Percentiles rank a stretch among this genome's conserved stretches.
phyloP scores from a whole-genome alignment of 345 rosid genomes.

The Eucalyptus microcorys region DNA sequence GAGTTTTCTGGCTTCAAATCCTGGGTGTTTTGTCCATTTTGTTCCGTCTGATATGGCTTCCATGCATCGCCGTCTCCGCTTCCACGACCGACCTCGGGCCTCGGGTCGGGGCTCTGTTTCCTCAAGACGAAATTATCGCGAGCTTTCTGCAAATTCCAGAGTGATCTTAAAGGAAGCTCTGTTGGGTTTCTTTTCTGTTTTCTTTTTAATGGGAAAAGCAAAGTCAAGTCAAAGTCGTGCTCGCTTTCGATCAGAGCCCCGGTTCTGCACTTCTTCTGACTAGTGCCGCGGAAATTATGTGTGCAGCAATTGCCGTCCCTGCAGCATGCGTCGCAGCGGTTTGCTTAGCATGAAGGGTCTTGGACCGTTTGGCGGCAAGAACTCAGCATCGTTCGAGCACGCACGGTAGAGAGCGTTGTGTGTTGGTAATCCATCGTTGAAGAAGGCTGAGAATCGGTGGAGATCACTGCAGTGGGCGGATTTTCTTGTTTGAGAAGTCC shows the following conservation, averaged over 20 bases:
- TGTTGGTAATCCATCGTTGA: not conserved
- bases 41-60: not conserved
- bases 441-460: not conserved
- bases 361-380: not conserved
- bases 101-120: not conserved
- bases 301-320: not conserved
- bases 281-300: not conserved
- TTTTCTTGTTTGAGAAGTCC: not conserved
- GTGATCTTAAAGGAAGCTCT: accelerated
- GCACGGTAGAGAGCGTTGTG: not conserved
- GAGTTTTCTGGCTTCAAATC: not conserved
- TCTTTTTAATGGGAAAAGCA: not conserved
- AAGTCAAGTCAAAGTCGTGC: not conserved
- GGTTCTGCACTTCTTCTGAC: not conserved
- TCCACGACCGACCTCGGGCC: not conserved
- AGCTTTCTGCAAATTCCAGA: not conserved
- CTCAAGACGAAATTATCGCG: accelerated
- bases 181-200: not conserved
- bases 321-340: accelerated
- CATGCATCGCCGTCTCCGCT: not conserved
- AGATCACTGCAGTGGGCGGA: not conserved
- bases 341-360: not conserved
- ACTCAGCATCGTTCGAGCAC: not conserved
- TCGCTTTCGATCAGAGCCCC: not conserved
- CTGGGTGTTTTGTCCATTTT: not conserved